phyloP scores from a whole-genome alignment of 2,329 filamentous ascomycete species.

The Neobulgaria alba region DNA sequence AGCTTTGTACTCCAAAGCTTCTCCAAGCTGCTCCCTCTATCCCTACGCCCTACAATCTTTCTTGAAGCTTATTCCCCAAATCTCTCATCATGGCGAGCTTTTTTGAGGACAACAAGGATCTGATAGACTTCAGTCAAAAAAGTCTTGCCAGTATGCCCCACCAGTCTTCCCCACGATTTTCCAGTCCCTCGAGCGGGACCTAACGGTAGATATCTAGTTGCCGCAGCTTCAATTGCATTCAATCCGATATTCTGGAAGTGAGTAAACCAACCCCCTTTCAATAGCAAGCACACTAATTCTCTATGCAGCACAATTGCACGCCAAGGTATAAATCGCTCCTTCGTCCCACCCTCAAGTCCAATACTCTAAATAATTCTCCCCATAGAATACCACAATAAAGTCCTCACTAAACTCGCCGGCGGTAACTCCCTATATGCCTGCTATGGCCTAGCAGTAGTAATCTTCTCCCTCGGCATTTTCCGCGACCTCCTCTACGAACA shows the following conservation, averaged over 20 bases:
- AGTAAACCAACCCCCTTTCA: too few relatives aligned
- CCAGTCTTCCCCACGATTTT: constrained; percentile 1
- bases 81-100: constrained; percentile 26
- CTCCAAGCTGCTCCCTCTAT: neutral
- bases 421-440: constrained; percentile 72
- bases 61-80: too few relatives aligned
- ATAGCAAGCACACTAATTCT: too few relatives aligned
- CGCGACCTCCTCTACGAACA: constrained; percentile 83
- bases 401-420: constrained; percentile 78
- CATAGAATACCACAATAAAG: constrained; percentile 82
- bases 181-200: constrained; percentile 14
- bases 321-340: constrained; percentile 47
- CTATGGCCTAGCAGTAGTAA: constrained; percentile 79
- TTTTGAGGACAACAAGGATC: constrained; percentile 18
- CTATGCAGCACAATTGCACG: constrained; percentile 75
- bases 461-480: constrained; percentile 85
- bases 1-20: neutral
- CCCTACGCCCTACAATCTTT: neutral
- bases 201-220: constrained; percentile 47
- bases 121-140: constrained; percentile 56
- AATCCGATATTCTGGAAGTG: constrained; percentile 99
- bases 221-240: constrained; percentile 75
- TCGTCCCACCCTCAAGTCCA: constrained; percentile 7
- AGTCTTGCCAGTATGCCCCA: constrained; percentile 53
- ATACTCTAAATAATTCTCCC: too few relatives aligned